Conservation (phyloP, 116 monocot species). For the Posidonia oceanica region DNA sequence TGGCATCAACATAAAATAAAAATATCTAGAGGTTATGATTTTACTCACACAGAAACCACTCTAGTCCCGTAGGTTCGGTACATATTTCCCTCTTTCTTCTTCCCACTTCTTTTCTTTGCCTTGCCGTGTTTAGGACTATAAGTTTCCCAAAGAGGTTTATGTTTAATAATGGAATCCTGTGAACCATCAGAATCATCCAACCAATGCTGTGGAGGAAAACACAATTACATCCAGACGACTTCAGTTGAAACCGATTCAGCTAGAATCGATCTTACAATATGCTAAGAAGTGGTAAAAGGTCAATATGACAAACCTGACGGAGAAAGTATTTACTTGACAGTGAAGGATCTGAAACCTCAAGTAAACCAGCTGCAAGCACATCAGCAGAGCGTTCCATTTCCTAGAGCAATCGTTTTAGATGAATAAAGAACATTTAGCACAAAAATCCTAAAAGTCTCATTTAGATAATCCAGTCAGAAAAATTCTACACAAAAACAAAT, state of each 20-base stretch:
- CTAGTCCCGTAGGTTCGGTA: constrained; percentile 82
- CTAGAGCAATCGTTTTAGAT: constrained; percentile 24
- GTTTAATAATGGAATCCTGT: constrained; percentile 72
- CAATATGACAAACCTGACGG: constrained; percentile 49
- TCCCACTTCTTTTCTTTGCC: constrained; percentile 29
- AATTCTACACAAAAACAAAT: too few species aligned
- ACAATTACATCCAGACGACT: not conserved
- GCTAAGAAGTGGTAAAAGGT: not conserved
- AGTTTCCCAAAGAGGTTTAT: constrained; percentile 70
- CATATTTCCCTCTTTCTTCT: constrained; percentile 68
- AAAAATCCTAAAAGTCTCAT: not conserved
- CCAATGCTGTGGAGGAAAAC: constrained; percentile 47
- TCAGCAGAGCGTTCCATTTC: constrained; percentile 99
- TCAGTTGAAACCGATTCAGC: not conserved
- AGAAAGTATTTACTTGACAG: constrained; percentile 76
- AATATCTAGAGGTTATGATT: not conserved
- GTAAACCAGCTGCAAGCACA: constrained; percentile 90
- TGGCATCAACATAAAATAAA: not conserved
- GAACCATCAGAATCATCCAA: constrained; percentile 51
- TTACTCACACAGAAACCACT: constrained; percentile 79
- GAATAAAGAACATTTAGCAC: not conserved
- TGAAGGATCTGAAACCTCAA: constrained; percentile 89
- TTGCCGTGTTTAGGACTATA: constrained; percentile 40
- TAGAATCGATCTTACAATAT: not conserved
- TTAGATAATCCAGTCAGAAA: too few species aligned